Evolutionary conservation across 805 yeast genomes (phyloP).

Genomic region (Zygosaccharomyces rouxii): DNA sequence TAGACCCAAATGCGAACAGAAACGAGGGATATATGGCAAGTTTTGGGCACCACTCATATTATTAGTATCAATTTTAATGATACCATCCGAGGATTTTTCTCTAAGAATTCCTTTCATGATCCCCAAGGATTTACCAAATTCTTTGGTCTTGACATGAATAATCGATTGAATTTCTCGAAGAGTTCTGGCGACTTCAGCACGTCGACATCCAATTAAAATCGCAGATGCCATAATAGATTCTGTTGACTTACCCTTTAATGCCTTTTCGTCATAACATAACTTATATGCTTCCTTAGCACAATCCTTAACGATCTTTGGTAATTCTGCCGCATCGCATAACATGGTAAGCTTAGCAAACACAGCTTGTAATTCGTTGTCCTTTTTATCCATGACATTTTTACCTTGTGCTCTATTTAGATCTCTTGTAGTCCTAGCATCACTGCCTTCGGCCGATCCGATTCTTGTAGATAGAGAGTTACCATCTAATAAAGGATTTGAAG

Average conservation of each 20-base stretch:
- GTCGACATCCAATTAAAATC: conserved; percentile 88
- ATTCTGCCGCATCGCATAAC: conserved; percentile 94
- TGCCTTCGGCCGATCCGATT: conserved; percentile 83
- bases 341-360: conserved; percentile 90
- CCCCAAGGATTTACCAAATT: conserved; percentile 86
- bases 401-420: conserved; percentile 89
- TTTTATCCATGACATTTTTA: conserved; percentile 76
- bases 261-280: conserved; percentile 79
- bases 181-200: conserved; percentile 89
- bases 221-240: conserved; percentile 97
- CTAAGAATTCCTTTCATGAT: conserved; percentile 68
- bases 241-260: conserved; percentile 83
- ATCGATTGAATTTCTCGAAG: conserved; percentile 94
- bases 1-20: conserved; percentile 91
- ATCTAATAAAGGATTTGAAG: conserved; percentile 86
- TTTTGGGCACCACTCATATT: conserved; percentile 74
- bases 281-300: conserved; percentile 96
- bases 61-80: conserved; percentile 40
- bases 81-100: conserved; percentile 39
- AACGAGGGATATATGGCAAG: conserved; percentile 90
- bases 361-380: conserved; percentile 79
- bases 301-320: conserved; percentile 93
- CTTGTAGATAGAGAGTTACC: conserved; percentile 89
- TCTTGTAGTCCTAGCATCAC: conserved; percentile 80
- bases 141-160: conserved; percentile 89